These are phyloP conservation scores for Mortierella sp. DNA, from an alignment of 371 early-diverging fungal genomes.

Conservation along the genomic window DNA sequence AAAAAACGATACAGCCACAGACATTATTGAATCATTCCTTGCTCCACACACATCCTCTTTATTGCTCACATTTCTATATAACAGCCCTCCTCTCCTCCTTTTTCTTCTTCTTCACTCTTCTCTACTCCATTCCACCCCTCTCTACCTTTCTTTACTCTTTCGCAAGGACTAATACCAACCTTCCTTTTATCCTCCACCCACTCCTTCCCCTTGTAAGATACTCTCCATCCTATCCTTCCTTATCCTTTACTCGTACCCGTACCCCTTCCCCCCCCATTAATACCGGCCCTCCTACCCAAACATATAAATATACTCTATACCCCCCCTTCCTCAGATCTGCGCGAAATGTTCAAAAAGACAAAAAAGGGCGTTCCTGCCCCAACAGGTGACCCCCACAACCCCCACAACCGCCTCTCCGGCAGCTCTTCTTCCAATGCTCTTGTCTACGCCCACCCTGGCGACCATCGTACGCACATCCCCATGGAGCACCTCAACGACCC, in stretches of 20 bases:
- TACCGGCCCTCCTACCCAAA: not conserved
- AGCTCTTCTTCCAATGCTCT: slow-evolving; percentile 36
- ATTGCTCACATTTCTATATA: not conserved
- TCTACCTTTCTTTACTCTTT: not conserved
- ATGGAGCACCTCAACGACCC: slow-evolving; percentile 26
- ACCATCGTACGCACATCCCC: slow-evolving; percentile 25
- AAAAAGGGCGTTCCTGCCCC: not conserved
- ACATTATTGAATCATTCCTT: not conserved
- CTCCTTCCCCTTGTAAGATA: not conserved
- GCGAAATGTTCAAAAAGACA: slow-evolving; percentile 10
- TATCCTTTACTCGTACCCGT: not conserved
- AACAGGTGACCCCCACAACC: not conserved
- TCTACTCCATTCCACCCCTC: not conserved
- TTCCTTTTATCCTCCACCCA: not conserved
- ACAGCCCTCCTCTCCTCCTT: not conserved
- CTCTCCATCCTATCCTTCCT: not conserved
- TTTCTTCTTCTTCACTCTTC: not conserved
- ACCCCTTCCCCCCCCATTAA: not conserved
- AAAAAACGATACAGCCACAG: not conserved
- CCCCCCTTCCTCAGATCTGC: not conserved
- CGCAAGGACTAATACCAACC: not conserved
- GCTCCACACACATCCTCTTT: not conserved
- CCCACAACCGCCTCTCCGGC: slow-evolving; percentile 19
- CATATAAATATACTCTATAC: not conserved
- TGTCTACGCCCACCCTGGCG: not conserved